Evolutionary conservation across 805 yeast genomes (phyloP).

Genomic region (Ogataea pini): DNA sequence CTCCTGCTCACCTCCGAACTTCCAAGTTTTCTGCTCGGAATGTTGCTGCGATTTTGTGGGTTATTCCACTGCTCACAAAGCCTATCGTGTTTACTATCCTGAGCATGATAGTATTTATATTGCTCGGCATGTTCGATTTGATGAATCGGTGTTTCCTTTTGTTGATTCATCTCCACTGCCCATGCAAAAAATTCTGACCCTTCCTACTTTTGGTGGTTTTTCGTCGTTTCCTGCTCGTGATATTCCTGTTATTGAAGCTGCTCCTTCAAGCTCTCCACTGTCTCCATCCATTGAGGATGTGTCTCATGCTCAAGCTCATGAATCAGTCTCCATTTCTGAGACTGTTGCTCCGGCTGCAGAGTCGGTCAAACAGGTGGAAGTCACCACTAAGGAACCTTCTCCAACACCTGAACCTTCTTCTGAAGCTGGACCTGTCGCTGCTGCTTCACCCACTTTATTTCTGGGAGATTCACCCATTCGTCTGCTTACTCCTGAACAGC

Average conservation of each 20-base stretch:
- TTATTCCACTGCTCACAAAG: background rate
- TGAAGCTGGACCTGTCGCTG: no score
- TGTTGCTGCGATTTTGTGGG: background rate
- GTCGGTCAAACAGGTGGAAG: no score
- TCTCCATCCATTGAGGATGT: background rate
- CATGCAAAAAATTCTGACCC: no score
- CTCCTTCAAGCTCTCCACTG: background rate
- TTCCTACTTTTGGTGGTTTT: background rate
- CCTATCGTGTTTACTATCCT: constrained; percentile 5
- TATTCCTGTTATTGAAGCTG: background rate
- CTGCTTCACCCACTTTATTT: no score
- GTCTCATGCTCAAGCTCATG: no score
- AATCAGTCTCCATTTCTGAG: no score
- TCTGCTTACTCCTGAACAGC: no score
- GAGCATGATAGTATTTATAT: background rate
- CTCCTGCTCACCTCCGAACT: background rate
- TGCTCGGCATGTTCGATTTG: constrained; percentile 5
- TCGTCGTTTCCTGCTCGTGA: background rate
- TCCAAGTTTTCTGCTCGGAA: background rate
- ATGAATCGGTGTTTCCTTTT: background rate
- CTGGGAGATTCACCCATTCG: no score
- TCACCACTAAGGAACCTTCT: no score
- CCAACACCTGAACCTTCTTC: no score
- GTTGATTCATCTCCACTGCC: background rate
- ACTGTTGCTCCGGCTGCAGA: no score